phyloP scores from a whole-genome alignment of 345 rosid species.

The Physaria fendleri region DNA sequence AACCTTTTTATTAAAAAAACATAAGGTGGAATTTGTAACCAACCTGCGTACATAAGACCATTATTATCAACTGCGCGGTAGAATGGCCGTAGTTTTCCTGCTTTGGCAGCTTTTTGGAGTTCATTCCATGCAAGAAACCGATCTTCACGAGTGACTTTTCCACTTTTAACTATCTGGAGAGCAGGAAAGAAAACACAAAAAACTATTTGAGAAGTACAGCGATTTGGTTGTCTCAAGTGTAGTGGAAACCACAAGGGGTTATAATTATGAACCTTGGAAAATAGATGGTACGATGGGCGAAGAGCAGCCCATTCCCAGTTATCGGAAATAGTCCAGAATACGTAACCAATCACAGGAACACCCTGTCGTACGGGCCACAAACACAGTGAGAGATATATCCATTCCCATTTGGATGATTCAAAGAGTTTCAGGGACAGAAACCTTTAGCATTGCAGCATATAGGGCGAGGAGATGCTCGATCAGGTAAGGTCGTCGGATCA shows the following conservation, averaged over 20 bases:
- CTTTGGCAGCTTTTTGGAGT: constrained; percentile 59
- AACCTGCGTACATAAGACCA: constrained; percentile 97
- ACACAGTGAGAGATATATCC: constrained; percentile 17
- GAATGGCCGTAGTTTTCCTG: constrained; percentile 61
- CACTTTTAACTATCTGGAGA: constrained; percentile 58
- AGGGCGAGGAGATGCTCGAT: constrained; percentile 85
- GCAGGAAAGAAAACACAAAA: background rate
- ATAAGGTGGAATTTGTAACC: constrained; percentile 5
- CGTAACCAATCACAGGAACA: constrained; percentile 77
- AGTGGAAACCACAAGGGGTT: background rate
- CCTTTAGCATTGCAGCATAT: constrained; percentile 79
- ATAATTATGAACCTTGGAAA: constrained; percentile 52
- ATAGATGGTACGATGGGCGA: constrained; percentile 79
- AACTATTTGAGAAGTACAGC: constrained; percentile 14
- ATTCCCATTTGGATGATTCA: constrained; percentile 1
- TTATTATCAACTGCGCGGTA: constrained; percentile 60
- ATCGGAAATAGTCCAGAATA: constrained; percentile 95
- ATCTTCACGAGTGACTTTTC: constrained; percentile 59
- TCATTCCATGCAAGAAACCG: constrained; percentile 68
- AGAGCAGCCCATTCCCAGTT: constrained; percentile 99
- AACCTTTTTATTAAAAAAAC: background rate
- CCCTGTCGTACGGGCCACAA: constrained; percentile 45
- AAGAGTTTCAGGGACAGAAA: constrained; percentile 29
- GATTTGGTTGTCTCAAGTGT: constrained; percentile 1
- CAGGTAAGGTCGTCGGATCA: constrained; percentile 79